Evolutionary conservation across 2,329 filamentous ascomycete genomes (phyloP).

Genomic region (Diaporthe sp.): DNA sequence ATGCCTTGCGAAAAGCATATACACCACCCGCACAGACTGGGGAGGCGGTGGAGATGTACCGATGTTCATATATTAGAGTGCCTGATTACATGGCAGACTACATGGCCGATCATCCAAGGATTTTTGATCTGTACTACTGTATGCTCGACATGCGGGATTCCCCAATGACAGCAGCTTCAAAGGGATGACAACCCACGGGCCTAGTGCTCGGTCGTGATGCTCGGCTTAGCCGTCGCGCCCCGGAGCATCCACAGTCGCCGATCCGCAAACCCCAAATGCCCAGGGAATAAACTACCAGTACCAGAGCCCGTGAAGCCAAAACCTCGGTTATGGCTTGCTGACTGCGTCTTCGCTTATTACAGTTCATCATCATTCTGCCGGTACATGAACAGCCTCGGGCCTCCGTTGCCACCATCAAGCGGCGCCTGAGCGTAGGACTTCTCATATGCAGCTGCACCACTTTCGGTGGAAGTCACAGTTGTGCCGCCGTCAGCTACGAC

Average conservation of each 20-base stretch:
- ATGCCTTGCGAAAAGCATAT: slow-evolving; percentile 10
- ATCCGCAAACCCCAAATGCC: neutral
- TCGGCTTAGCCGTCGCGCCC: slow-evolving; percentile 8
- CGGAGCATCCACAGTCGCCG: slow-evolving; percentile 10
- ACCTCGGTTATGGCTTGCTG: neutral
- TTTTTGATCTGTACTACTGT: neutral
- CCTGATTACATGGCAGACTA: neutral
- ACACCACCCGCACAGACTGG: neutral
- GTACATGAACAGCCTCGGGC: slow-evolving; percentile 44
- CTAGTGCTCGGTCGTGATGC: slow-evolving; percentile 20
- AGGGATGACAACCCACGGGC: slow-evolving; percentile 19
- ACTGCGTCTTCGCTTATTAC: neutral
- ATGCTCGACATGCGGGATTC: slow-evolving; percentile 7
- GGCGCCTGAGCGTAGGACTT: slow-evolving; percentile 39
- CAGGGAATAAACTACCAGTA: neutral
- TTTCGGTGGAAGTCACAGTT: slow-evolving; percentile 10
- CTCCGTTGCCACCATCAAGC: slow-evolving; percentile 38
- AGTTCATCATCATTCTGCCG: slow-evolving; percentile 32
- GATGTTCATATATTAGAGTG: slow-evolving; percentile 5
- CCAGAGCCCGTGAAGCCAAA: neutral
- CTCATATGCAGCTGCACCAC: neutral
- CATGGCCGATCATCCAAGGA: slow-evolving; percentile 18
- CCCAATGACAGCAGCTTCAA: neutral
- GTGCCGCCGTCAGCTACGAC: slow-evolving; percentile 46
- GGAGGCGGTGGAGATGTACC: slow-evolving; percentile 2